phyloP scores from a whole-genome alignment of 495 filamentous ascomycete species.

The Staphylotrichum longicolle region DNA sequence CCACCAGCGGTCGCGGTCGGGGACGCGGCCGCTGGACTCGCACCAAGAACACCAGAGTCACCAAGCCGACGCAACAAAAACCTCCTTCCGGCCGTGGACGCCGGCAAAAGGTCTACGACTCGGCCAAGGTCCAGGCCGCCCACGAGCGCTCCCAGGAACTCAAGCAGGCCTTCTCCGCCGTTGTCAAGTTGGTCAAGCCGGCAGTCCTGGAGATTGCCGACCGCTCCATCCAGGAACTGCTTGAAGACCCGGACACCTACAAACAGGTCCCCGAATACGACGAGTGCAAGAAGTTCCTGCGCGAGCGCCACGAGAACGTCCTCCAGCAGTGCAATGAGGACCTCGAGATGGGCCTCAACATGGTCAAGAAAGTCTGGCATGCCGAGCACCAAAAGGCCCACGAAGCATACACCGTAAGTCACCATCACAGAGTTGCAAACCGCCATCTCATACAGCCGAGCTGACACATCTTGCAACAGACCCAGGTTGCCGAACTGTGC shows the following conservation, averaged over 20 bases:
- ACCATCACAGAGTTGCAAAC: too few species aligned
- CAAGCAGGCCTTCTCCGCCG: constrained; percentile 38
- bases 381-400: constrained; percentile 17
- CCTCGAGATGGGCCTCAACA: constrained; percentile 17
- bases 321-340: constrained; percentile 25
- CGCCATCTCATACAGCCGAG: too few species aligned
- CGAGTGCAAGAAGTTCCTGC: constrained; percentile 32
- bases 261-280: constrained; percentile 37
- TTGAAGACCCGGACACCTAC: constrained; percentile 32
- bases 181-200: constrained; percentile 42
- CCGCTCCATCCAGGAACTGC: constrained; percentile 37
- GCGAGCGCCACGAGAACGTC: constrained; percentile 29
- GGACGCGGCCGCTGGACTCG: constrained; percentile 27
- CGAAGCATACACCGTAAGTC: constrained; percentile 25
- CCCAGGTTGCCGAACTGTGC: constrained; percentile 30
- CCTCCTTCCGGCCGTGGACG: constrained; percentile 40
- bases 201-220: constrained; percentile 45
- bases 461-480: constrained; percentile 21
- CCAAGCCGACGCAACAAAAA: constrained; percentile 38
- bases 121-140: constrained; percentile 41
- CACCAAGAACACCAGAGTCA: constrained; percentile 28
- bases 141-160: constrained; percentile 47
- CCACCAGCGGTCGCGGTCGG: constrained; percentile 31
- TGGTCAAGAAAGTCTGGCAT: constrained; percentile 26
- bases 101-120: constrained; percentile 44